phyloP scores from a whole-genome alignment of 805 yeast species.

The Candida yuanshanica region DNA sequence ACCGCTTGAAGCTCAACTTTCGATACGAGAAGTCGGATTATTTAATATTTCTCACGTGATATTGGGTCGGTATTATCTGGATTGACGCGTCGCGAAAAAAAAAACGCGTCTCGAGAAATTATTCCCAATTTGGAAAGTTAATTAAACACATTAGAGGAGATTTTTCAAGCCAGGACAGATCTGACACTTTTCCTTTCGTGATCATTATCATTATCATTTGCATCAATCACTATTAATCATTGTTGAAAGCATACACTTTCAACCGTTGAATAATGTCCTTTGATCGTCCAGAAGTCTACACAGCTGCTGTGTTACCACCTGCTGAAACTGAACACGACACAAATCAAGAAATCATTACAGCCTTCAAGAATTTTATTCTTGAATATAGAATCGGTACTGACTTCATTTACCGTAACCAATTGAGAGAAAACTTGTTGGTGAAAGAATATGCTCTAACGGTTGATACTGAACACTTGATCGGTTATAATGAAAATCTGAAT shows the following conservation, averaged over 20 bases:
- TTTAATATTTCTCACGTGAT: neutral
- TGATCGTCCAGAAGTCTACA: slow-evolving; percentile 49
- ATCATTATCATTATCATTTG: too few species aligned
- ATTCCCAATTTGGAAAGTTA: slow-evolving; percentile 5
- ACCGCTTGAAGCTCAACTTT: neutral
- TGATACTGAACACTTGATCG: slow-evolving; percentile 76
- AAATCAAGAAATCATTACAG: slow-evolving; percentile 63
- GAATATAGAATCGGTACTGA: slow-evolving; percentile 81
- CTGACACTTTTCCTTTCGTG: too few species aligned
- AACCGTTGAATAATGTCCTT: slow-evolving; percentile 22
- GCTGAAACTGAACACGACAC: slow-evolving; percentile 62
- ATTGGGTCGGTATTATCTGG: neutral
- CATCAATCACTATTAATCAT: too few species aligned
- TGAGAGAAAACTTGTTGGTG: slow-evolving; percentile 79
- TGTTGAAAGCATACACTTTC: too few species aligned
- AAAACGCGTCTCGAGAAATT: too few species aligned
- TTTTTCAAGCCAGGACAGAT: too few species aligned
- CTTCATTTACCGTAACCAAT: slow-evolving; percentile 85
- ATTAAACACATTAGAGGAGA: slow-evolving; percentile 9
- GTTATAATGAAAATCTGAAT: slow-evolving; percentile 84
- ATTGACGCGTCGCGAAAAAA: neutral
- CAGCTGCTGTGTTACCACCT: slow-evolving; percentile 85
- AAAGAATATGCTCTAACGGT: slow-evolving; percentile 69
- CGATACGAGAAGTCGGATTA: neutral
- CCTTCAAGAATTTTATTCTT: slow-evolving; percentile 74